Percentiles rank a stretch among this genome's conserved stretches.
Conservation (phyloP, 2,329 filamentous ascomycete species). For the Rugonectria rugulosa region DNA sequence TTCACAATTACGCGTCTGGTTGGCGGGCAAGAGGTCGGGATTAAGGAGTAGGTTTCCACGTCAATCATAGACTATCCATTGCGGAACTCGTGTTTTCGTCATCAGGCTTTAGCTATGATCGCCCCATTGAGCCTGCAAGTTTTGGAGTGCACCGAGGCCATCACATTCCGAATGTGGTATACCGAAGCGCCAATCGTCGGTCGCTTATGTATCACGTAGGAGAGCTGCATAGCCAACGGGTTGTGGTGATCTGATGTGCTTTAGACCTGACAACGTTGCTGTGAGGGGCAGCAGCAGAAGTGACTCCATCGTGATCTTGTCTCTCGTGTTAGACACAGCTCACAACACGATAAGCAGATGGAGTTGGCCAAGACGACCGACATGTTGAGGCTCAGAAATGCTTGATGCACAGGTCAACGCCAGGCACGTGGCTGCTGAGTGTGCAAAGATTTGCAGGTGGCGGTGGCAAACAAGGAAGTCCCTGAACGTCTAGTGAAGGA, state of each 20-base stretch:
- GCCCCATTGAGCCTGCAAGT: slow-evolving; percentile 3
- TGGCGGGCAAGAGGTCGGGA: not conserved
- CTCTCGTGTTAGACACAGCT: not conserved
- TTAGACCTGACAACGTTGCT: not conserved
- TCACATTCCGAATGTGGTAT: slow-evolving; percentile 8
- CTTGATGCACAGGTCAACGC: slow-evolving; percentile 32
- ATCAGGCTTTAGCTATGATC: not conserved
- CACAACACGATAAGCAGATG: not conserved
- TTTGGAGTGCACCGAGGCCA: slow-evolving; percentile 3
- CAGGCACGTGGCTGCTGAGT: slow-evolving; percentile 30
- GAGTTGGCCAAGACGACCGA: too few relatives aligned
- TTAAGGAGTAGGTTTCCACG: not conserved
- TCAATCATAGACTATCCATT: slow-evolving; percentile 5
- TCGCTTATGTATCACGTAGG: not conserved
- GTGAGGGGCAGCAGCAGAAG: too few relatives aligned
- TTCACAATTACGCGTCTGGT: slow-evolving; percentile 11
- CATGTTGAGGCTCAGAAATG: slow-evolving; percentile 9
- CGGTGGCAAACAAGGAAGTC: slow-evolving; percentile 7
- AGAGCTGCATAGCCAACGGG: not conserved
- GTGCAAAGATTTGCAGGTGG: slow-evolving; percentile 18
- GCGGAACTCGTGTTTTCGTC: slow-evolving; percentile 3
- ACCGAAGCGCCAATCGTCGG: slow-evolving; percentile 10
- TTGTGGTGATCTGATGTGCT: not conserved
- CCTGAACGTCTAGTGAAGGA: too few relatives aligned
- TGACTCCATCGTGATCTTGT: not conserved